Evolutionary conservation across 495 filamentous ascomycete genomes (phyloP).

Genomic region (Xylaria intraflava): DNA sequence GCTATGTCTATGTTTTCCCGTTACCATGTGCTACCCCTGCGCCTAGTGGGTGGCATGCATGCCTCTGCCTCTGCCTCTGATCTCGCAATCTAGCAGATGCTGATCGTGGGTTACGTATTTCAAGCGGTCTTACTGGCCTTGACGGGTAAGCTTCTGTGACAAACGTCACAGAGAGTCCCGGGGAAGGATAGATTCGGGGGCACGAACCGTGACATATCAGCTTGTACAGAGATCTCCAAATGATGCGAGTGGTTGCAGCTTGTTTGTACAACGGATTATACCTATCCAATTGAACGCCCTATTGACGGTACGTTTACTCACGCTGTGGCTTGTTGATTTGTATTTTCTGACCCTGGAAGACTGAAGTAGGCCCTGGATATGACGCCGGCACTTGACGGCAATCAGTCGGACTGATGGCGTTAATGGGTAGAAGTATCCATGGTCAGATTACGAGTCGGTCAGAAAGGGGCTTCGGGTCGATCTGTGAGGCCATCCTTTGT

Average conservation of each 20-base stretch:
- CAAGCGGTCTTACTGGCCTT: not conserved
- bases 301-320: not conserved
- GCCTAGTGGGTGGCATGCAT: slow-evolving; percentile 23
- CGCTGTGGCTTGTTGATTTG: not conserved
- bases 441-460: not conserved
- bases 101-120: slow-evolving; percentile 5
- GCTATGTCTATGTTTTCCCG: slow-evolving; percentile 17
- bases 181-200: not conserved
- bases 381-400: not conserved
- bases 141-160: not conserved
- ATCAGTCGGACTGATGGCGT: not conserved
- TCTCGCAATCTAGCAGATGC: slow-evolving; percentile 10
- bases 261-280: not conserved
- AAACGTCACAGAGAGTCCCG: not conserved
- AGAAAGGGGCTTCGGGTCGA: slow-evolving; percentile 3
- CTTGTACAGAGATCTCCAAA: slow-evolving; percentile 12
- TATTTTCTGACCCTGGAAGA: not conserved
- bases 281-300: not conserved
- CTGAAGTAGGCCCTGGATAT: not conserved
- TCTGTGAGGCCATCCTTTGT: not conserved
- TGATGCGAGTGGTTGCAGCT: slow-evolving; percentile 3
- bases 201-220: slow-evolving; percentile 5
- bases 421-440: too few relatives aligned
- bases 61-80: slow-evolving; percentile 14
- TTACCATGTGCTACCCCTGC: slow-evolving; percentile 32